Percentiles rank a stretch among this genome's conserved stretches.
These are phyloP conservation scores for Pyrrhoderma noxium DNA, from an alignment of 1,284 basidiomycete species.

Conservation along the genomic window DNA sequence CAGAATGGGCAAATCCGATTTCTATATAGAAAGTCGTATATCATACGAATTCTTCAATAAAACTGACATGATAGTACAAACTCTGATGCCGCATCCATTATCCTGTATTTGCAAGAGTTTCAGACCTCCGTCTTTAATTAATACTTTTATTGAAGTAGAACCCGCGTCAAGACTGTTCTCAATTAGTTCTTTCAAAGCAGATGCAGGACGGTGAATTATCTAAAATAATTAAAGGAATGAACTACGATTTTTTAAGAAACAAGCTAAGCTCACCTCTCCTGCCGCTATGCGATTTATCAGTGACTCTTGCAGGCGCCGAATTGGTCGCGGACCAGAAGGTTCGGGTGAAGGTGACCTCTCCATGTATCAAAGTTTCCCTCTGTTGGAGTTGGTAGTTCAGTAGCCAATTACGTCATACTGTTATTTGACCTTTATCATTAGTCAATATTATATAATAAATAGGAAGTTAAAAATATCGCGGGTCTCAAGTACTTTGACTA, in stretches of 20 bases:
- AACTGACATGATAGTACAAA: constrained; percentile 31
- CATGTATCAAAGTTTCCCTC: too few relatives aligned
- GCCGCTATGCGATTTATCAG: constrained; percentile 78
- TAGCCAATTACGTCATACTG: too few relatives aligned
- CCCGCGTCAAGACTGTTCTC: constrained; percentile 96
- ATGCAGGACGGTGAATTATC: constrained; percentile 96
- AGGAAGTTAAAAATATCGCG: too few relatives aligned
- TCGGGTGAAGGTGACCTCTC: too few relatives aligned
- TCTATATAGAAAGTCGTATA: constrained; percentile 28
- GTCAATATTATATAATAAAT: too few relatives aligned
- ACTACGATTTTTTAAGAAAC: not conserved
- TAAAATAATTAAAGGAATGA: constrained; percentile 27
- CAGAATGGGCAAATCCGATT: constrained; percentile 79
- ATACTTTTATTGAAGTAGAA: constrained; percentile 80
- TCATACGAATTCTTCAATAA: not conserved
- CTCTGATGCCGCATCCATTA: constrained; percentile 91
- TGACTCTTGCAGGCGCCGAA: constrained; percentile 62
- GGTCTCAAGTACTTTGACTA: too few relatives aligned
- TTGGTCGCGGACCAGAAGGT: constrained; percentile 39
- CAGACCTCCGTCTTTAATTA: constrained; percentile 92
- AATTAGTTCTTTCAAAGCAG: constrained; percentile 93
- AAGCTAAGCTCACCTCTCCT: constrained; percentile 51
- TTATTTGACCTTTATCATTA: too few relatives aligned
- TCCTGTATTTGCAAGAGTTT: constrained; percentile 96
- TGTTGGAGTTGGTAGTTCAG: too few relatives aligned